Base-by-base conservation (phyloP, 352 stramenopile species). In the Globisporangium emineosum region DNA sequence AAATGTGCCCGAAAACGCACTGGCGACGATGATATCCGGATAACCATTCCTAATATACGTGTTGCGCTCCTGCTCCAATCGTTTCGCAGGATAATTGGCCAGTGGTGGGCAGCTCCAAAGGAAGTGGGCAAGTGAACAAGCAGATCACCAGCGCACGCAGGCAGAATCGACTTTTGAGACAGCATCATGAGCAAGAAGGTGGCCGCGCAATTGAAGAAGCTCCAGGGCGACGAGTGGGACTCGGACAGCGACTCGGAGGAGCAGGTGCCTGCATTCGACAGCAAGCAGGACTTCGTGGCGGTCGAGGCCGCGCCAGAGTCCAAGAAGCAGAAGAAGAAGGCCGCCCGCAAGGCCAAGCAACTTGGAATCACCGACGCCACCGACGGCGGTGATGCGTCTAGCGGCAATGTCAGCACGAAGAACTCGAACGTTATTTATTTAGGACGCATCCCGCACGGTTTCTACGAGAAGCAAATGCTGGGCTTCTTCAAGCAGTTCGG, bases 401-500 rank as follows among this genome's bases (percentile, higher is more conserved):
- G 66, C 13, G 49, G 72, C 27, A 77, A 72, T 65, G 63, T 25
- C 51, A 77, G 75, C 47, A 63, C 70, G 40, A 78, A 79, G 67
- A 67, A 69, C 61, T 96, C 77, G 73, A 92, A 71, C 57, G 95
- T 99, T 77, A 94, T 99, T 76, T 99, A 99, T 84, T 82, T 99
- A 57, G 96, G 96, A 25, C 96, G 98, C 83, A 81, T 99, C 67
- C 96, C 96, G 30, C 83, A 96, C 71, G 93, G 94, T 35, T 99
- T 99, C 66, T 98, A 98, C 85, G 97, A 99, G 81, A 86, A 93
- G 67, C 89, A 99, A 78, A 94, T 99, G 70, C 72, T 79, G 47
- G 89, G 83, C 21, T 99, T 99, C 81, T 96, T 99, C 57, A 89
- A 93, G 62, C 96, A 99, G 79, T 99, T 99, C 67, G 97, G 97